Percentiles rank a stretch among this genome's conserved stretches.
These are phyloP conservation scores for Linderniella brevidens DNA, from an alignment of 257 asterid species.

Conservation along the genomic window DNA sequence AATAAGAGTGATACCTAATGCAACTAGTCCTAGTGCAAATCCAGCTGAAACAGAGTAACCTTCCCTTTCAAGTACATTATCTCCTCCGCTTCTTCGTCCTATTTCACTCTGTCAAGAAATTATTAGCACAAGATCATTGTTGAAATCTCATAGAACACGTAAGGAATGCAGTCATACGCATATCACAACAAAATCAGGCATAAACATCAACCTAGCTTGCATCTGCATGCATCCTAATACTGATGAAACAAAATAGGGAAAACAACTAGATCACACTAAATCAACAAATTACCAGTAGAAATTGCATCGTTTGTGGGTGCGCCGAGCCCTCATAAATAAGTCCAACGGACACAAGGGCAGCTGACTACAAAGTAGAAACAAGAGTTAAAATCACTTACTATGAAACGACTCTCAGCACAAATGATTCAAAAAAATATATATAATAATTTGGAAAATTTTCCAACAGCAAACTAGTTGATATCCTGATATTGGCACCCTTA, in stretches of 20 bases:
- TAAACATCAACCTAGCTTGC: too few relatives aligned
- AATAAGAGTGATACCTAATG: constrained; percentile 46
- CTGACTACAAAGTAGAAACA: constrained; percentile 39
- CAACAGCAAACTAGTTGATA: constrained; percentile 4
- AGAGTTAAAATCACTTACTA: constrained; percentile 4
- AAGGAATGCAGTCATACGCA: too few relatives aligned
- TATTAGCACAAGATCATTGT: neutral
- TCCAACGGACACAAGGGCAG: constrained; percentile 87
- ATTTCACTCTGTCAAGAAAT: constrained; percentile 65
- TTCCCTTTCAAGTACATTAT: constrained; percentile 96
- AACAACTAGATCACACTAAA: constrained; percentile 7
- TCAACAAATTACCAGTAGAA: constrained; percentile 62
- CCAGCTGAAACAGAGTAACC: constrained; percentile 98
- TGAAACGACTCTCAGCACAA: neutral
- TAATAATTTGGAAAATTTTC: constrained; percentile 10
- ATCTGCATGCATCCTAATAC: neutral
- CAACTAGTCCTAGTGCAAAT: constrained; percentile 82
- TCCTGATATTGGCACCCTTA: too few relatives aligned
- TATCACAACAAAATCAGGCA: too few relatives aligned
- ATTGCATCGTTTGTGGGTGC: constrained; percentile 92
- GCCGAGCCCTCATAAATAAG: constrained; percentile 94
- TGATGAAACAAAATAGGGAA: neutral
- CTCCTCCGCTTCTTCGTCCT: constrained; percentile 99
- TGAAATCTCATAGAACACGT: neutral
- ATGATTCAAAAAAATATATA: neutral